A percentile compares a stretch with the other conserved stretches of the same genome.
Conservation (phyloP, 306 rosid genomes). For the Sesbania bispinosa region DNA sequence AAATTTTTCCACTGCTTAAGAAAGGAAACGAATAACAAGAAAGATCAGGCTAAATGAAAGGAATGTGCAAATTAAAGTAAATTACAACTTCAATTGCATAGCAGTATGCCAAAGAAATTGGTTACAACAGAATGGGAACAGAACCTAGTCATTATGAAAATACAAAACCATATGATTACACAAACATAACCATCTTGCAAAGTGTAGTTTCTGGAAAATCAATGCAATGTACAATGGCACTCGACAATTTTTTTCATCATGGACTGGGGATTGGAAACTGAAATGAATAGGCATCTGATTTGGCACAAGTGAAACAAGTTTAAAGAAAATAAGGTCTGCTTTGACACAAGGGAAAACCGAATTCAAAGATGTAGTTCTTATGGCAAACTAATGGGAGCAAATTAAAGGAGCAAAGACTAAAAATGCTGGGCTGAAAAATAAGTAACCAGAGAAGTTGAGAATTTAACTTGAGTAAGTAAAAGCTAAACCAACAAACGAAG, state of each 20-base stretch:
- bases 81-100: constrained; percentile 6
- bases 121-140: background rate
- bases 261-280: constrained; percentile 27
- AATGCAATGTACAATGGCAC: constrained; percentile 7
- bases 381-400: constrained; percentile 15
- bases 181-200: constrained; percentile 11
- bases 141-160: constrained; percentile 8
- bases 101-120: background rate
- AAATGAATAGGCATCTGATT: constrained; percentile 14
- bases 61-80: constrained; percentile 26
- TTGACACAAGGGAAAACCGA: constrained; percentile 24
- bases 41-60: background rate
- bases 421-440: constrained; percentile 26
- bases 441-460: constrained; percentile 36
- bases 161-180: background rate
- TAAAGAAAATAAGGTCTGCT: constrained; percentile 3
- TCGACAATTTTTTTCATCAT: background rate
- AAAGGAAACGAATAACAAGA: background rate
- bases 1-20: background rate
- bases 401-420: constrained; percentile 17
- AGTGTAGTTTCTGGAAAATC: constrained; percentile 22
- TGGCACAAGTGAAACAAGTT: constrained; percentile 6
- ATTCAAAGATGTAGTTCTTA: constrained; percentile 17
- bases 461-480: constrained; percentile 42
- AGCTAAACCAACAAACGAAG: constrained; percentile 42